Percentiles rank a stretch among this genome's conserved stretches.
phyloP scores from a whole-genome alignment of 257 asterid species.

The Solanum microdontum region DNA sequence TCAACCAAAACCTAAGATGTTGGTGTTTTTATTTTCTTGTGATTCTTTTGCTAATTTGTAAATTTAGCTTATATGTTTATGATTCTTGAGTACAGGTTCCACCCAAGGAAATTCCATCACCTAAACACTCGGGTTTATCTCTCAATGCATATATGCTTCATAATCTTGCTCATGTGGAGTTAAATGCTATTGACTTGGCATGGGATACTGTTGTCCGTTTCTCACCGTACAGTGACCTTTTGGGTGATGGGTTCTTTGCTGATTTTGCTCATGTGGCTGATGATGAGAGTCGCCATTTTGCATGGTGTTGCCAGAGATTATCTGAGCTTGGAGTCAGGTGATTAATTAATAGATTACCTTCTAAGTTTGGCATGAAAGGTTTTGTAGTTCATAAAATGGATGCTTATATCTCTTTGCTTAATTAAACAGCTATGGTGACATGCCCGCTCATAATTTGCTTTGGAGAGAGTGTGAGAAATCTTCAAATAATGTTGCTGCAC shows the following conservation, averaged over 20 bases:
- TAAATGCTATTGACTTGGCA: slow-evolving; percentile 92
- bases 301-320: slow-evolving; percentile 90
- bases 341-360: slow-evolving; percentile 22
- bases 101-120: slow-evolving; percentile 80
- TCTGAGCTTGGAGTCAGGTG: slow-evolving; percentile 86
- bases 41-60: background rate
- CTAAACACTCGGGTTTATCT: slow-evolving; percentile 61
- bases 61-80: background rate
- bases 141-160: slow-evolving; percentile 92
- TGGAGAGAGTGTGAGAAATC: slow-evolving; percentile 97
- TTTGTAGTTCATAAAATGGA: slow-evolving; percentile 5
- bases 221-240: slow-evolving; percentile 53
- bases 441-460: slow-evolving; percentile 84
- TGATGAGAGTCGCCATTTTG: slow-evolving; percentile 93
- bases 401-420: slow-evolving; percentile 4
- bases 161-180: slow-evolving; percentile 93
- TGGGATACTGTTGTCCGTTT: slow-evolving; percentile 98
- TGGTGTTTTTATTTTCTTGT: background rate
- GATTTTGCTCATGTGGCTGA: slow-evolving; percentile 96
- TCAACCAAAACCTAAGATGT: background rate
- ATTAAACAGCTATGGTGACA: slow-evolving; percentile 69
- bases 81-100: slow-evolving; percentile 46
- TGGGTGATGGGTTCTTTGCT: slow-evolving; percentile 83
- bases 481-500: slow-evolving; percentile 71
- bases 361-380: background rate